phyloP scores from a whole-genome alignment of 164 flowering plant genomes.

The Chloranthus sessilifolius region DNA sequence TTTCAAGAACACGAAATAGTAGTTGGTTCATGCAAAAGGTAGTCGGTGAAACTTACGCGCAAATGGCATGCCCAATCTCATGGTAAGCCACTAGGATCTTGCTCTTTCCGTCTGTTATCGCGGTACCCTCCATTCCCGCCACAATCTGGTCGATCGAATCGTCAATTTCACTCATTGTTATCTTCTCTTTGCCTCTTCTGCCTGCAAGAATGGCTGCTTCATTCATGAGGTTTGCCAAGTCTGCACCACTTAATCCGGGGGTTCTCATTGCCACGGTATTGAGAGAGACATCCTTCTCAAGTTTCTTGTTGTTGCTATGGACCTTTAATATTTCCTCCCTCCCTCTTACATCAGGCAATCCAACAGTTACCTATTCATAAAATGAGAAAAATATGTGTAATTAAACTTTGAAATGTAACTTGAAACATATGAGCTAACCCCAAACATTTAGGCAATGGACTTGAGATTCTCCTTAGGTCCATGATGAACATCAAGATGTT shows the following conservation, averaged over 20 bases:
- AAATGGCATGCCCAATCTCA: slow-evolving; percentile 69
- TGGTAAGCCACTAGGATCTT: slow-evolving; percentile 74
- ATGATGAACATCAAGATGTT: too few species aligned
- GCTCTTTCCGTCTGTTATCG: slow-evolving; percentile 77
- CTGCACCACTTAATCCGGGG: slow-evolving; percentile 79
- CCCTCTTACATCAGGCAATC: slow-evolving; percentile 68
- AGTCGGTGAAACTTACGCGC: slow-evolving; percentile 45
- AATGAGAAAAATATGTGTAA: background rate
- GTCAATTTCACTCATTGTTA: slow-evolving; percentile 54
- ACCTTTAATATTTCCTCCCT: slow-evolving; percentile 64
- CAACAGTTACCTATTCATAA: slow-evolving; percentile 44
- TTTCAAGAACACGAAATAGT: background rate
- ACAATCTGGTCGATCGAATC: slow-evolving; percentile 71
- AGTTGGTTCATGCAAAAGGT: too few species aligned
- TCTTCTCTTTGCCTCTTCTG: slow-evolving; percentile 56
- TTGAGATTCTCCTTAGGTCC: too few species aligned
- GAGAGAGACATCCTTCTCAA: slow-evolving; percentile 48
- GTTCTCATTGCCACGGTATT: slow-evolving; percentile 65
- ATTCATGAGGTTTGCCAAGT: slow-evolving; percentile 74
- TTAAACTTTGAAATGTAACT: too few species aligned
- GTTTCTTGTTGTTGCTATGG: slow-evolving; percentile 61
- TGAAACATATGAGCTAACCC: too few species aligned
- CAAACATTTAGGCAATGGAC: too few species aligned
- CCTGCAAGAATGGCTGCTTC: slow-evolving; percentile 87
- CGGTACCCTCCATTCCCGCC: slow-evolving; percentile 80